phyloP scores from a whole-genome alignment of 345 rosid species.

The Arabidopsis arenosa region DNA sequence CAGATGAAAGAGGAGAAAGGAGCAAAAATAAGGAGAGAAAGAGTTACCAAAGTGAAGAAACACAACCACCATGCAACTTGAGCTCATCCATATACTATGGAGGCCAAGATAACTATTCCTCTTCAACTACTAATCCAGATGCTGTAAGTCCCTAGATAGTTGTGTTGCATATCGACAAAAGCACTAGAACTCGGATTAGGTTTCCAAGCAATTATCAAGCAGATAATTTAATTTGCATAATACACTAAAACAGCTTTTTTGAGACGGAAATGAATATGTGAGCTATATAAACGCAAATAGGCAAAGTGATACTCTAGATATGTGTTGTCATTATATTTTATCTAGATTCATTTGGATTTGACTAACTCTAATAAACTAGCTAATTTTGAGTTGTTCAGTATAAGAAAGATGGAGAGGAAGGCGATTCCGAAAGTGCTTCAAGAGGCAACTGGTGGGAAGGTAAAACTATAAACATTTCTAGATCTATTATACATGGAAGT shows the following conservation, averaged over 20 bases:
- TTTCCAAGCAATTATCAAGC: conserved; percentile 10
- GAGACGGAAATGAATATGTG: neutral
- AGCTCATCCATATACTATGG: conserved; percentile 94
- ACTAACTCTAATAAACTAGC: conserved; percentile 17
- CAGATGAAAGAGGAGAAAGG: conserved; percentile 45
- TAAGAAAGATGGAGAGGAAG: conserved; percentile 67
- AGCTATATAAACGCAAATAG: neutral
- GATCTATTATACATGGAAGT: neutral
- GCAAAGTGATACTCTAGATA: neutral
- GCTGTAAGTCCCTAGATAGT: conserved; percentile 33
- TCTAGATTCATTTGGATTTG: neutral
- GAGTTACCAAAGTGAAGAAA: conserved; percentile 58
- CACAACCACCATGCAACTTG: conserved; percentile 68
- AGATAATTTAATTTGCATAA: neutral
- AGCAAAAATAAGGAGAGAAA: conserved; percentile 47
- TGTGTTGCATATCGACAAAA: conserved; percentile 11
- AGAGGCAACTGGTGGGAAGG: conserved; percentile 99
- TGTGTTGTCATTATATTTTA: neutral
- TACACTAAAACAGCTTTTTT: neutral
- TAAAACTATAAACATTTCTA: conserved; percentile 35
- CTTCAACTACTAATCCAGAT: conserved; percentile 53
- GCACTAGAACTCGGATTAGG: conserved; percentile 4
- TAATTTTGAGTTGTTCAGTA: conserved; percentile 43
- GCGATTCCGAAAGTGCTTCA: conserved; percentile 64
- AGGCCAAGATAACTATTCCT: conserved; percentile 85